Evolutionary conservation across 2,329 filamentous ascomycete genomes (phyloP).

Genomic region (Clathrospora elynae): DNA sequence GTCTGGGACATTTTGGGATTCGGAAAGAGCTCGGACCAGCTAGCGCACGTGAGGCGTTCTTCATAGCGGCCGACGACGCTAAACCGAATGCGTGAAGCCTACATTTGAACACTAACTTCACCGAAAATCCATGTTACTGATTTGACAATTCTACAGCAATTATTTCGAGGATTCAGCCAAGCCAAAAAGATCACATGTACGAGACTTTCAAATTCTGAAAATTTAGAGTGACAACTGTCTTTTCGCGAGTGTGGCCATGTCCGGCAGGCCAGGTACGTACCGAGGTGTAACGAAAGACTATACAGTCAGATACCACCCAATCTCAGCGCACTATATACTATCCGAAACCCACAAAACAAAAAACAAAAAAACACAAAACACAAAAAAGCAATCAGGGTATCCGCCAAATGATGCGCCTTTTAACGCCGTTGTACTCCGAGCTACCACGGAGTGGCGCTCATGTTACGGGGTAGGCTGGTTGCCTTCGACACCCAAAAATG

Average conservation of each 20-base stretch:
- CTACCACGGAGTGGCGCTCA: constrained; percentile 14
- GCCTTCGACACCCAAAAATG: constrained; percentile 3
- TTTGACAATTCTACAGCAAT: too few species aligned
- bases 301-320: constrained; percentile 18
- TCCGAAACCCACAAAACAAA: constrained; percentile 1
- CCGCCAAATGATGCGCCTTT: constrained; percentile 19
- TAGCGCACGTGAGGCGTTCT: constrained; percentile 10
- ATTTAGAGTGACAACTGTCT: too few species aligned
- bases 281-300: constrained; percentile 12
- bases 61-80: constrained; percentile 2
- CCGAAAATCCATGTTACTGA: not conserved
- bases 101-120: too few species aligned
- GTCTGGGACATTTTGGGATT: constrained; percentile 30
- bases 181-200: too few species aligned
- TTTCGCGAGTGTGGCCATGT: constrained; percentile 9
- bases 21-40: constrained; percentile 5
- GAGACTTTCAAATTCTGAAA: too few species aligned
- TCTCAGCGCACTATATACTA: constrained; percentile 5
- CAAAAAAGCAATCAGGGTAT: constrained; percentile 22
- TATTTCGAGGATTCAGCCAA: too few species aligned
- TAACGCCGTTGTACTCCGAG: constrained; percentile 19
- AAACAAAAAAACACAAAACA: constrained; percentile 6
- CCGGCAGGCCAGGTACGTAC: constrained; percentile 13
- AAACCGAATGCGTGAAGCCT: not conserved
- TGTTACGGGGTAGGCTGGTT: not conserved